These are phyloP conservation scores for Russula vinacea DNA, from an alignment of 768 basidiomycete genomes.

Conservation along the genomic window DNA sequence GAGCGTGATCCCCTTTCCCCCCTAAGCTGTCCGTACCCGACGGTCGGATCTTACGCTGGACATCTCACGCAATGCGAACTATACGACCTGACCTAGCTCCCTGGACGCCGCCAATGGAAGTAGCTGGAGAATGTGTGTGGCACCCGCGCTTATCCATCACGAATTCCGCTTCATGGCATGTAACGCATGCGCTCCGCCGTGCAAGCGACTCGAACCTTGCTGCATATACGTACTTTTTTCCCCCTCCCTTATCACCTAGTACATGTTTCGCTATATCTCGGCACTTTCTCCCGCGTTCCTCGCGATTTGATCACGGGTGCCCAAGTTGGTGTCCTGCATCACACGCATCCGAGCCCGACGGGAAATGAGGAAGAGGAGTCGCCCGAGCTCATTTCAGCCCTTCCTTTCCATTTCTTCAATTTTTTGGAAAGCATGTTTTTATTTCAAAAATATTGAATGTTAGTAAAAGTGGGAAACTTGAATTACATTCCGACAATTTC, in stretches of 20 bases:
- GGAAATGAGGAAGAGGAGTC: neutral
- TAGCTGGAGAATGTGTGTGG: neutral
- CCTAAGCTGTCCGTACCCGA: conserved; percentile 15
- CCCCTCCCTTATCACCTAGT: neutral
- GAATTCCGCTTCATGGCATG: conserved; percentile 1
- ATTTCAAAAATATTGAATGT: neutral
- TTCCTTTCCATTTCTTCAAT: neutral
- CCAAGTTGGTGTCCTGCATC: neutral
- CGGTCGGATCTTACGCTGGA: neutral
- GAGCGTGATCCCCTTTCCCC: conserved; percentile 15
- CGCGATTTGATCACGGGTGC: conserved; percentile 6
- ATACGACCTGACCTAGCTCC: neutral
- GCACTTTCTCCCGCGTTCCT: conserved; percentile 14
- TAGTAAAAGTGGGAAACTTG: no score
- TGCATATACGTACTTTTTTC: neutral
- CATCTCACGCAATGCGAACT: neutral
- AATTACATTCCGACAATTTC: neutral
- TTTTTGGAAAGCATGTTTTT: neutral
- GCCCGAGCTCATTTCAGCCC: conserved; percentile 12
- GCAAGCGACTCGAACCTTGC: neutral
- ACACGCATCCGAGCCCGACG: conserved; percentile 9
- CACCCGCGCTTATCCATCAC: neutral
- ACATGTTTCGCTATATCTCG: conserved; percentile 14
- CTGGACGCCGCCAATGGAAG: neutral
- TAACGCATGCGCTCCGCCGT: neutral